phyloP scores from a whole-genome alignment of 768 basidiomycete genomes.

The Phanerodontia chrysosporium region DNA sequence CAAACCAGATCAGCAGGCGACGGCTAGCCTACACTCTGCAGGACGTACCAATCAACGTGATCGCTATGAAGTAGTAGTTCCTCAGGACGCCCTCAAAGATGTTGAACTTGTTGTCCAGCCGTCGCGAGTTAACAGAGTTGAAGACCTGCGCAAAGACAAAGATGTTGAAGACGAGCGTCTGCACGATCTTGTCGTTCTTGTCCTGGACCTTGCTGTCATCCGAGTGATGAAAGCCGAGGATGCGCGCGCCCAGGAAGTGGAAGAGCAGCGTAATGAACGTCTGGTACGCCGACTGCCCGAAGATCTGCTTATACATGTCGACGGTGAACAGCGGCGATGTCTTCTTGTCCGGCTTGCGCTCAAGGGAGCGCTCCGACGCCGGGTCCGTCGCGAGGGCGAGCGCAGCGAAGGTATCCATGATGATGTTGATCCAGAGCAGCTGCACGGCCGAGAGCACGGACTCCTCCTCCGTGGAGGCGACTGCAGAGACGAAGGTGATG shows the following conservation, averaged over 20 bases:
- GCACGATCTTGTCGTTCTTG: conserved; percentile 46
- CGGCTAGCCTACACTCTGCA: not conserved
- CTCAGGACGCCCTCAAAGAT: conserved; percentile 77
- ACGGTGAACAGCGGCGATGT: conserved; percentile 84
- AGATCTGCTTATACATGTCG: conserved; percentile 96
- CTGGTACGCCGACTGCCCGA: conserved; percentile 87
- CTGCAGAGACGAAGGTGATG: conserved; percentile 88
- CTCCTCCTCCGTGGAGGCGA: conserved; percentile 67
- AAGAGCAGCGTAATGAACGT: conserved; percentile 79
- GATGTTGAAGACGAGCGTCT: conserved; percentile 94
- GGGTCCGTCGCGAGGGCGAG: conserved; percentile 97
- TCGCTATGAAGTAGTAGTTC: conserved; percentile 81
- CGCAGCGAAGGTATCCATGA: conserved; percentile 98
- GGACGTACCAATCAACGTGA: conserved; percentile 77
- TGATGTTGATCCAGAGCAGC: conserved; percentile 97
- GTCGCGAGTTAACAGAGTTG: conserved; percentile 89
- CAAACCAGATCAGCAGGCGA: not conserved
- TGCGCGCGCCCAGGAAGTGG: conserved; percentile 76
- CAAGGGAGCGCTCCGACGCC: conserved; percentile 71
- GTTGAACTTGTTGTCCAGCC: conserved; percentile 83
- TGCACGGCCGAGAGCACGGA: conserved; percentile 96
- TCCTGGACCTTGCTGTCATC: conserved; percentile 25
- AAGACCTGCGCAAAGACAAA: conserved; percentile 98
- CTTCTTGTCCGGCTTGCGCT: conserved; percentile 90
- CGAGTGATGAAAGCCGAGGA: conserved; percentile 54